phyloP scores from a whole-genome alignment of 2,329 filamentous ascomycete species.

The Rhinocladiella similis region DNA sequence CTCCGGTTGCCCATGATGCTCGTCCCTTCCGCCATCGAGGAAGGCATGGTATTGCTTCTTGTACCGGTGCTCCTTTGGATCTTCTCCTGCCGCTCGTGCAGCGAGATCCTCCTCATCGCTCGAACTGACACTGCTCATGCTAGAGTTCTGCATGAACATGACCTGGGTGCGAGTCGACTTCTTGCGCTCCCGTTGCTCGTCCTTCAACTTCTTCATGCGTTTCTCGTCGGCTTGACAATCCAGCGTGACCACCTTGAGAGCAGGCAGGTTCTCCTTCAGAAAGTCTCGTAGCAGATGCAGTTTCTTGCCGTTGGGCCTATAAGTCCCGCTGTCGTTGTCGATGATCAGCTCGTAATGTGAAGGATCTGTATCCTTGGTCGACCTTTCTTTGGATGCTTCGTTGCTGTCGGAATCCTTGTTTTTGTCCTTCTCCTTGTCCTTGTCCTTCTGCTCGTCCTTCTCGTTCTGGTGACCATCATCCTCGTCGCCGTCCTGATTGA shows the following conservation, averaged over 20 bases:
- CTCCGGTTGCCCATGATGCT: slow-evolving; percentile 13
- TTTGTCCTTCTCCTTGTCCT: no score
- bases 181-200: slow-evolving; percentile 72
- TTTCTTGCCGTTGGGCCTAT: slow-evolving; percentile 77
- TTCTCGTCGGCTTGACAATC: slow-evolving; percentile 74
- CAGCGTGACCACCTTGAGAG: slow-evolving; percentile 70
- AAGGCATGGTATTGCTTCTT: slow-evolving; percentile 26
- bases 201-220: slow-evolving; percentile 71
- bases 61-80: slow-evolving; percentile 16
- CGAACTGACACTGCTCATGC: slow-evolving; percentile 50
- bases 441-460: background rate
- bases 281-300: slow-evolving; percentile 72
- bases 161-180: slow-evolving; percentile 58
- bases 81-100: slow-evolving; percentile 24
- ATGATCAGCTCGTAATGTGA: slow-evolving; percentile 80
- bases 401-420: no score
- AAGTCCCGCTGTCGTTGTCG: slow-evolving; percentile 94
- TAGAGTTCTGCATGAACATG: slow-evolving; percentile 56
- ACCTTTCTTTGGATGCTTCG: no score
- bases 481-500: background rate
- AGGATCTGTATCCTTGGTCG: slow-evolving; percentile 45
- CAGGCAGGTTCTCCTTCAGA: slow-evolving; percentile 71
- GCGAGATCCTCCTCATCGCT: slow-evolving; percentile 61
- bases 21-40: slow-evolving; percentile 20
- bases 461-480: background rate